Conservation (phyloP, 768 basidiomycete genomes). For the Lentinula guzmanii region DNA sequence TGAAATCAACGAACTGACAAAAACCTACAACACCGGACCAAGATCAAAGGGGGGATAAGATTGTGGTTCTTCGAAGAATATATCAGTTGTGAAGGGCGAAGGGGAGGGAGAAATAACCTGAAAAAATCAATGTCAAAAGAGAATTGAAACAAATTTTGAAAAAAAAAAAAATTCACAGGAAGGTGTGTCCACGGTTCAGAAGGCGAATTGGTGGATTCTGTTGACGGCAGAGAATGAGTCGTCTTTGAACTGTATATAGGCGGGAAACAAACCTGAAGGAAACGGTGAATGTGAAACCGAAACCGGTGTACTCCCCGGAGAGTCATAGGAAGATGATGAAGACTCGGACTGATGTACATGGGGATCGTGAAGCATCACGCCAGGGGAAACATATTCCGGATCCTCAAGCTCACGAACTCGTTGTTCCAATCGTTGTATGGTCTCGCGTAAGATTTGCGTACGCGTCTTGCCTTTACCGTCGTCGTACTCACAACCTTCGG, state of each 20-base stretch:
- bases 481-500: slow-evolving; percentile 72
- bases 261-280: slow-evolving; percentile 37
- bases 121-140: background rate
- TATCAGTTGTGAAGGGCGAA: slow-evolving; percentile 39
- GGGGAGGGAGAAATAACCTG: slow-evolving; percentile 44
- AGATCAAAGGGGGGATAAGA: slow-evolving; percentile 50
- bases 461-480: slow-evolving; percentile 82
- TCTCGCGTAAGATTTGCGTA: slow-evolving; percentile 74
- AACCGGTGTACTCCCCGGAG: slow-evolving; percentile 45
- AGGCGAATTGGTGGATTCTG: slow-evolving; percentile 45
- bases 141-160: too few species aligned
- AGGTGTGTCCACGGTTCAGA: slow-evolving; percentile 45
- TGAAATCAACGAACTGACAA: slow-evolving; percentile 8
- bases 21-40: slow-evolving; percentile 58
- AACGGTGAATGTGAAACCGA: slow-evolving; percentile 56
- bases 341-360: slow-evolving; percentile 48
- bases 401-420: slow-evolving; percentile 71
- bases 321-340: slow-evolving; percentile 46
- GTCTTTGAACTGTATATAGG: background rate
- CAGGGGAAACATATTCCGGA: slow-evolving; percentile 62
- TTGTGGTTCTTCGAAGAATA: slow-evolving; percentile 47
- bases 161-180: slow-evolving; percentile 16
- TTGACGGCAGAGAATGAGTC: slow-evolving; percentile 9
- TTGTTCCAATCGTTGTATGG: slow-evolving; percentile 65
- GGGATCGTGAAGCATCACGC: slow-evolving; percentile 68